Evolutionary conservation across 1,139 yeast species (phyloP).

Genomic region (Diutina sp.): DNA sequence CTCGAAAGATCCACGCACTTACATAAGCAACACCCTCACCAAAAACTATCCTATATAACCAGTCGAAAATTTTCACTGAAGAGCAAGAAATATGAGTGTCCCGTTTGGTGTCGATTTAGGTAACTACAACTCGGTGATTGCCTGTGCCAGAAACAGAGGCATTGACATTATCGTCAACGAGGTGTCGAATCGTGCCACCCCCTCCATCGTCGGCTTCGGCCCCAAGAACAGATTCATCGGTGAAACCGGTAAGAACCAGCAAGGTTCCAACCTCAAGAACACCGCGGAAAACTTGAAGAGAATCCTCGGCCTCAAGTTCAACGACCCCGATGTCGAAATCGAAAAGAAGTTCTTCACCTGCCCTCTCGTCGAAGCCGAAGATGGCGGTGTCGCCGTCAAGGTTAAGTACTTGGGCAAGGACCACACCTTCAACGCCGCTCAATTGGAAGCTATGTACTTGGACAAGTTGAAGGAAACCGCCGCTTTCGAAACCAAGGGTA

Average conservation of each 20-base stretch:
- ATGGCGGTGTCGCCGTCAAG: conserved; percentile 73
- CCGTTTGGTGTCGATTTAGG: conserved; percentile 99
- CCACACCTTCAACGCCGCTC: conserved; percentile 73
- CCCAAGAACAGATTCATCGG: conserved; percentile 82
- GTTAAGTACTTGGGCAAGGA: conserved; percentile 77
- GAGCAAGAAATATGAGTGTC: conserved; percentile 31
- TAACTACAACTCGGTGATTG: conserved; percentile 84
- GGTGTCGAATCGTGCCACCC: conserved; percentile 95
- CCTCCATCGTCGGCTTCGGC: conserved; percentile 91
- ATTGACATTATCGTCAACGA: conserved; percentile 97
- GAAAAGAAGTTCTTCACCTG: conserved; percentile 68
- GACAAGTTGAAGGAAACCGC: conserved; percentile 81
- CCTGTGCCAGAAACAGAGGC: conserved; percentile 97
- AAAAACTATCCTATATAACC: not conserved
- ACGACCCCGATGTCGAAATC: conserved; percentile 65
- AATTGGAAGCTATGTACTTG: conserved; percentile 89
- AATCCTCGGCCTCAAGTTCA: conserved; percentile 63
- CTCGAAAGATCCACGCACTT: not conserved
- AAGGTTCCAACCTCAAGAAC: conserved; percentile 90
- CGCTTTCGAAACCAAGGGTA: conserved; percentile 68
- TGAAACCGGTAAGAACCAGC: conserved; percentile 92
- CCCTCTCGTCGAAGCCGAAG: conserved; percentile 54
- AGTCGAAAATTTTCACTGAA: conserved; percentile 1
- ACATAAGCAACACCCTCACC: not conserved
- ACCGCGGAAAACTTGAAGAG: conserved; percentile 92